Evolutionary conservation across 345 rosid genomes (phyloP).

Genomic region (Gynandropsis gynandra): DNA sequence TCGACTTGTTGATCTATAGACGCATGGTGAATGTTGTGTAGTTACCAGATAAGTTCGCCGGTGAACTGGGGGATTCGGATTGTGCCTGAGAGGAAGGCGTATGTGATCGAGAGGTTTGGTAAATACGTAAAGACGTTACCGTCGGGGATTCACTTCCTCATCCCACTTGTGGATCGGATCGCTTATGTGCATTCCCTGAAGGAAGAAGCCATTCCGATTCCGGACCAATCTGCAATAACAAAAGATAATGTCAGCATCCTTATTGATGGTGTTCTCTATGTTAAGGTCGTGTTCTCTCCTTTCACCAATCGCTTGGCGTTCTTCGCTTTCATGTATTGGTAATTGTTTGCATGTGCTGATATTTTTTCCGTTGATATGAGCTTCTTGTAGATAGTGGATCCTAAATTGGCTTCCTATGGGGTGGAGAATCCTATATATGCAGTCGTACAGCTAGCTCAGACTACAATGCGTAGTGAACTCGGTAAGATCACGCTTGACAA

Average conservation of each 20-base stretch:
- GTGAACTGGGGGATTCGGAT: conserved; percentile 67
- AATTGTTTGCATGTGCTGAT: not conserved
- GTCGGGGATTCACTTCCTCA: conserved; percentile 59
- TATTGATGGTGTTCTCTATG: conserved; percentile 69
- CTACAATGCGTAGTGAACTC: conserved; percentile 95
- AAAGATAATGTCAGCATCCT: conserved; percentile 74
- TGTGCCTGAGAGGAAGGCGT: conserved; percentile 70
- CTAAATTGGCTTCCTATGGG: conserved; percentile 81
- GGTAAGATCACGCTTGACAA: conserved; percentile 96
- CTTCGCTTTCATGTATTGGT: no score
- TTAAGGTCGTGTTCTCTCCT: conserved; percentile 34
- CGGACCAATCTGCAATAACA: conserved; percentile 74
- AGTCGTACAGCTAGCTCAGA: conserved; percentile 86
- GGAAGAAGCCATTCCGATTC: conserved; percentile 72
- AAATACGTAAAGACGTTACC: conserved; percentile 56
- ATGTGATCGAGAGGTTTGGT: conserved; percentile 65
- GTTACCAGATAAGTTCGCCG: conserved; percentile 54
- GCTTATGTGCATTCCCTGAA: conserved; percentile 76
- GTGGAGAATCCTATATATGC: conserved; percentile 93
- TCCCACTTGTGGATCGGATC: conserved; percentile 66
- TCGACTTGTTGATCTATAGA: no score
- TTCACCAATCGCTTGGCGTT: no score
- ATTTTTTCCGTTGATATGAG: not conserved
- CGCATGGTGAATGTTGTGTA: not conserved
- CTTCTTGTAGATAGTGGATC: conserved; percentile 67